Evolutionary conservation across 225 moss, liverwort and hornwort genomes (phyloP).

Genomic region (Pseudisothecium myosuroides): DNA sequence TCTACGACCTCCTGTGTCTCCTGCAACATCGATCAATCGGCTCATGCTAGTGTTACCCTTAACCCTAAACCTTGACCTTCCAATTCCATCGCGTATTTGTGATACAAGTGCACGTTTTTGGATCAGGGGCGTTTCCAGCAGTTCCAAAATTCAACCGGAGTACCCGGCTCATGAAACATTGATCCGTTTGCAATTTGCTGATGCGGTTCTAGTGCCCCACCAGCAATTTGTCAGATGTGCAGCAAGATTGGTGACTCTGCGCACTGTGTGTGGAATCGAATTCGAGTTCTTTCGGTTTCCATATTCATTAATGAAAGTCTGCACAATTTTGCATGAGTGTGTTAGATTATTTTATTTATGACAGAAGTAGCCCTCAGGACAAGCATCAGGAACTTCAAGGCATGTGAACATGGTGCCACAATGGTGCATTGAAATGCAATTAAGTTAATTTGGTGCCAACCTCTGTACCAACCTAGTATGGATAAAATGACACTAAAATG

Average conservation of each 20-base stretch:
- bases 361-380: no score
- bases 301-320: neutral
- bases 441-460: no score
- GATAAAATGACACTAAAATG: no score
- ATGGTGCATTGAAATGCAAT: no score
- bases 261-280: neutral
- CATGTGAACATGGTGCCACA: no score
- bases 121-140: neutral
- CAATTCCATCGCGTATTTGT: neutral
- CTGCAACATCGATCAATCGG: neutral
- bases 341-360: neutral
- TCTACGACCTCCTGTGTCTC: neutral
- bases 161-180: neutral
- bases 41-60: neutral
- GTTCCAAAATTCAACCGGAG: neutral
- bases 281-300: neutral
- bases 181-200: neutral
- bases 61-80: neutral
- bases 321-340: neutral
- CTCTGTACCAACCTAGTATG: no score
- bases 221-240: neutral
- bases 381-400: no score
- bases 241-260: neutral
- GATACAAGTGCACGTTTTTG: no score
- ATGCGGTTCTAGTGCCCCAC: neutral